These are phyloP conservation scores for Lolium rigidum DNA, from an alignment of 176 grass and related monocot genomes.

Conservation along the genomic window DNA sequence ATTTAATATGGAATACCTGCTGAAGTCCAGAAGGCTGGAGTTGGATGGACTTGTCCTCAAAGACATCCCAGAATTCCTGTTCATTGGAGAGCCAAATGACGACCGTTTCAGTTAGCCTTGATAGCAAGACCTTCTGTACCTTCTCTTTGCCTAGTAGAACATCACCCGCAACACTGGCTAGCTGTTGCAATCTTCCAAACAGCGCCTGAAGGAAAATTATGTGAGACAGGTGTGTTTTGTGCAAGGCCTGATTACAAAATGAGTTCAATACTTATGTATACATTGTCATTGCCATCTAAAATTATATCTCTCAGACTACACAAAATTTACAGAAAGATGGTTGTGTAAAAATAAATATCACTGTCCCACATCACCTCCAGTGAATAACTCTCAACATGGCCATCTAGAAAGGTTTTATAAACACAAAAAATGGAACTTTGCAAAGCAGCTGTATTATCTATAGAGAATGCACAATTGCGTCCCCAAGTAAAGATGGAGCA, in stretches of 20 bases:
- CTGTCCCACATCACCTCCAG: background rate
- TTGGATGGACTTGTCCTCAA: constrained; percentile 63
- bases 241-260: background rate
- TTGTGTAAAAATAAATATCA: constrained; percentile 1
- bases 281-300: background rate
- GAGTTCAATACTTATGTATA: constrained; percentile 21
- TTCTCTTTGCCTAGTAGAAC: constrained; percentile 88
- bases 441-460: background rate
- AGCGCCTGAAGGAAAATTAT: constrained; percentile 65
- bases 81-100: constrained; percentile 94
- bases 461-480: background rate
- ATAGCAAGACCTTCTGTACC: constrained; percentile 88
- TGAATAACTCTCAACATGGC: background rate
- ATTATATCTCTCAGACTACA: background rate
- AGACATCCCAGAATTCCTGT: constrained; percentile 94
- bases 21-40: constrained; percentile 80
- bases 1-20: constrained; percentile 57
- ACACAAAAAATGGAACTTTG: constrained; percentile 19
- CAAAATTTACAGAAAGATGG: constrained; percentile 6
- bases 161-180: constrained; percentile 85
- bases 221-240: constrained; percentile 32
- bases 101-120: constrained; percentile 90
- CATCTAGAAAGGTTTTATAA: constrained; percentile 19
- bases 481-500: constrained; percentile 20
- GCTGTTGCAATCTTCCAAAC: constrained; percentile 92